Base-by-base conservation (phyloP, 352 stramenopile genomes). In the Aphanomyces astaci region DNA sequence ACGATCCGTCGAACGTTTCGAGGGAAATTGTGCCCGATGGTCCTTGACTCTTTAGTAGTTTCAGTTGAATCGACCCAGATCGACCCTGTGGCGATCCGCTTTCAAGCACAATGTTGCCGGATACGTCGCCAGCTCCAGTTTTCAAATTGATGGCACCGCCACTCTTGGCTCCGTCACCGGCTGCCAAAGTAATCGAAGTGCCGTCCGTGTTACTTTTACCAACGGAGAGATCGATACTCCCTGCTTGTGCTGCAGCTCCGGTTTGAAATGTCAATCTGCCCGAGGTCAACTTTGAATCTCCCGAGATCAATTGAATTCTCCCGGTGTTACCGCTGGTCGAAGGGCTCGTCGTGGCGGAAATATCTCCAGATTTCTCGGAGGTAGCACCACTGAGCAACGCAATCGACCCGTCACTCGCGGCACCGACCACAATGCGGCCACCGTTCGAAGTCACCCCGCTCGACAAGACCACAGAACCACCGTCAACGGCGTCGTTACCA, bases 11-110 rank as follows among this genome's bases (percentile, higher is more conserved):
- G 4, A 15, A n/a, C 33, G 51, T 33, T 59, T 59, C 51, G 1
- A 59, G 15, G 7, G 30, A 17, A 36, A 59, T 59, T 9, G 22
- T 32, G 1, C 51, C 51, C 51, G 27, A 40, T n/a, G 4, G 5
- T 11, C 30, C 30, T 22, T 32, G 4, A n/a, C 51, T 59, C n/a
- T 22, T 7, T 59, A 15, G 51, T 25, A 59, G 13, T 1, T 32
- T 59, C 1, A 59, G 51, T 36, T 59, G 25, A 40, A 59, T 59
- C 22, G 51, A 59, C 22, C 51, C 51, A 32, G 27, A 15, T 59
- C 33, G 4, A 10, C 25, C 24, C 9, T 22, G 30, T 1, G 22
- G 9, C n/a, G 30, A 30, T 33, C 17, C 51, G 5, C 19, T 59
- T 59, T 59, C 25, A 25, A 59, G 17, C 10, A 59, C 22, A 19